Percentiles rank a stretch among this genome's conserved stretches.
Conservation (phyloP, 139 green algal genomes). For the Eudorina sp. region DNA sequence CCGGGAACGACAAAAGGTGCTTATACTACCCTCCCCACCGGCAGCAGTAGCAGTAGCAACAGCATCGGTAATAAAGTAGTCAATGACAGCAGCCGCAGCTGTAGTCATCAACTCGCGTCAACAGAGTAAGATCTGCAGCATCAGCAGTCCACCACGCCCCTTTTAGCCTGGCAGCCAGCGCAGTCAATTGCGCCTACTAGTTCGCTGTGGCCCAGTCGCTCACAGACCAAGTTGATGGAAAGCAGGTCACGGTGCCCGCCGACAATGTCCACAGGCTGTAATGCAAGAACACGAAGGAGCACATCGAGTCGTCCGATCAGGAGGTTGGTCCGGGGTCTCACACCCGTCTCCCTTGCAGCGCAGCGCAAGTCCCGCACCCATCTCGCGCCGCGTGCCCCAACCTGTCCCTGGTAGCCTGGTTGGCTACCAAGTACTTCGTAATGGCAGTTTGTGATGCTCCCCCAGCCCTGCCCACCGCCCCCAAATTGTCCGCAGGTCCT, state of each 20-base stretch:
- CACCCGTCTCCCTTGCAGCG: not conserved
- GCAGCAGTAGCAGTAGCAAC: conserved; percentile 21
- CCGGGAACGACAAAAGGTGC: conserved; percentile 76
- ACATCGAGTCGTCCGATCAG: conserved; percentile 67
- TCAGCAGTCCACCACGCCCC: no score
- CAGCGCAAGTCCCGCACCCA: no score
- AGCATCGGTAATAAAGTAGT: not conserved
- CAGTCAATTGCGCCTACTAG: no score
- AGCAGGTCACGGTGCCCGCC: conserved; percentile 74
- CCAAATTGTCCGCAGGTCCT: conserved; percentile 46
- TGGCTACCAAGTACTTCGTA: no score
- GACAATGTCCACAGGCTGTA: conserved; percentile 65
- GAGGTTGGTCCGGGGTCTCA: conserved; percentile 51
- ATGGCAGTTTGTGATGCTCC: no score
- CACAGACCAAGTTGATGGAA: conserved; percentile 72
- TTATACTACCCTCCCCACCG: not conserved
- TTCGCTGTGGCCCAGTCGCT: no score
- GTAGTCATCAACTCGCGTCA: no score
- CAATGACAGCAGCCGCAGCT: no score
- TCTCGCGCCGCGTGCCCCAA: no score
- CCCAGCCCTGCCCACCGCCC: not conserved
- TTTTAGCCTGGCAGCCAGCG: no score
- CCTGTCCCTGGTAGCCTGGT: no score
- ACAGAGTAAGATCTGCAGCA: no score
- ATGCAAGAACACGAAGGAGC: conserved; percentile 67